Conservation (phyloP, 2,329 filamentous ascomycete genomes). For the Fusarium pininemorale region DNA sequence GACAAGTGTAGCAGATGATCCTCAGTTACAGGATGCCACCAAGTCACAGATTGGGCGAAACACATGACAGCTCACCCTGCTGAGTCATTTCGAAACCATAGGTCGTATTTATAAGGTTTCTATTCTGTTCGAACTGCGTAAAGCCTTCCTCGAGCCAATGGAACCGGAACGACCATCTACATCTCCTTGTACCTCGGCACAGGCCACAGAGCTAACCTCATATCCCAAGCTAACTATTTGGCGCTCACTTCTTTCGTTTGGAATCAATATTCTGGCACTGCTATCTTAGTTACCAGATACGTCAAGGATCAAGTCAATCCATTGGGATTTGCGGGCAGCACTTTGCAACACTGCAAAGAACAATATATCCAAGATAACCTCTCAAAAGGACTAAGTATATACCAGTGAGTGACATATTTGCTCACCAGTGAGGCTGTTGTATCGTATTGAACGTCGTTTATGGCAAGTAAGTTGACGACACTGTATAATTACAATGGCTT, state of each 20-base stretch:
- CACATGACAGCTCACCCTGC: background rate
- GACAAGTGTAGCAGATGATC: background rate
- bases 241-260: background rate
- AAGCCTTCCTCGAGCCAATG: background rate
- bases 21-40: background rate
- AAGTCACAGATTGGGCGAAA: background rate
- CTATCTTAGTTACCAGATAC: background rate
- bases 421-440: background rate
- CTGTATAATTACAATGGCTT: no score
- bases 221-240: background rate
- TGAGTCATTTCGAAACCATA: background rate
- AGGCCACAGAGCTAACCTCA: background rate
- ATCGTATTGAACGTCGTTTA: background rate
- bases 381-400: no score
- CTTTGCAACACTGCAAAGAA: background rate
- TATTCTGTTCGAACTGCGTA: background rate
- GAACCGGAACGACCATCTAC: background rate
- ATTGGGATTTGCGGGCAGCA: background rate
- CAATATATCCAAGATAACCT: no score
- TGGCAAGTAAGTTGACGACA: no score
- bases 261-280: background rate
- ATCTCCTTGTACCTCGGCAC: rapidly evolving
- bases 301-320: background rate
- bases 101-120: background rate
- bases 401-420: background rate